Evolutionary conservation across 1,139 yeast species (phyloP), one percentile per base, ranked within the genome.

Genomic region (Sugiyamaella paludigena): DNA sequence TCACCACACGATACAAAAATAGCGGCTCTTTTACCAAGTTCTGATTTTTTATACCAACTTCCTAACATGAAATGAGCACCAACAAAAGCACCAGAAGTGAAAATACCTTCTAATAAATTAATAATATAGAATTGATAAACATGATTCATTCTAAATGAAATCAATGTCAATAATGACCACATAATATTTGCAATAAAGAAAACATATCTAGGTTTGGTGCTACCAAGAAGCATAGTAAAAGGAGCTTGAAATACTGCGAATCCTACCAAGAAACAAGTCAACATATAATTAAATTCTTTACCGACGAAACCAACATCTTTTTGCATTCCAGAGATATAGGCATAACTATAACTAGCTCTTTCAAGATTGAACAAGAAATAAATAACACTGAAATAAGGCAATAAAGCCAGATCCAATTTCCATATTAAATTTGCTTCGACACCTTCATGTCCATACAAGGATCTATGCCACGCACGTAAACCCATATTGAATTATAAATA

Each of bases 131-230:
- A 68, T 43, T 79, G 79, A 3, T 70, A 67, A 27, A 78, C 75
- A 30, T 70, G 69, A 29, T 70, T 69, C 7, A 77, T 79, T 53
- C 73, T 71, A 55, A 71, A 80, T 34, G 80, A 69, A 16, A 78
- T 75, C 43, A 83, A 70, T 0, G 89, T 83, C 57, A 83, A 75
- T 51, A 81, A 64, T 1, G 85, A 77, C 91, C 92, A 84, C 41
- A 78, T 69, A 46, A 82, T 56, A 63, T 83, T 88, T 67, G 80
- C 74, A 1, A 71, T 56, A 9, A 86, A 84, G 49, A 83, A 70
- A 12, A 81, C 55, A 73, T 79, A 58, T 74, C 77, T 62, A 77
- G 70, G 41, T 84, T 84, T 39, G 74, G 66, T 51, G 61, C 64
- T 42, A 64, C 67, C 51, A 65, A 60, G 24, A 63, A 55, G 54